phyloP scores from a whole-genome alignment of 2,329 filamentous ascomycete genomes.

The Fusarium staphyleae region DNA sequence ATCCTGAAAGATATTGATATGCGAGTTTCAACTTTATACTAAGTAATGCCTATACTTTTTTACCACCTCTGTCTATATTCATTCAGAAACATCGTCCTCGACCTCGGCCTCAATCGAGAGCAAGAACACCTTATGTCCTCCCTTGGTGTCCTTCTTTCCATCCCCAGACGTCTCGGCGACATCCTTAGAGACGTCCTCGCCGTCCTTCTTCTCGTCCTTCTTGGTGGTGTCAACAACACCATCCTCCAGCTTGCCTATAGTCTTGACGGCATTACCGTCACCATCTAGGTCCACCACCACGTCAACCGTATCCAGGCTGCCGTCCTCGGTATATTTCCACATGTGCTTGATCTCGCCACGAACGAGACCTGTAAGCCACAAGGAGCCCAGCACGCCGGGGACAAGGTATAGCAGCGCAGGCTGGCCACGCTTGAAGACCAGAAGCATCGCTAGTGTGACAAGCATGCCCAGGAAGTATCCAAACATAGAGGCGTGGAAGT shows the following conservation, averaged over 20 bases:
- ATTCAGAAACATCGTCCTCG: slow-evolving; percentile 14
- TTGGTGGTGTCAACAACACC: slow-evolving; percentile 49
- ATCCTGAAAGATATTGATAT: no score
- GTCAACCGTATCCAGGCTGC: slow-evolving; percentile 61
- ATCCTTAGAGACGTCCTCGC: slow-evolving; percentile 25
- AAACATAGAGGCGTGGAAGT: slow-evolving; percentile 78
- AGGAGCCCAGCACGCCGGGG: slow-evolving; percentile 76
- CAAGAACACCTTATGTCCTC: slow-evolving; percentile 43
- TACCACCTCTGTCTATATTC: not conserved
- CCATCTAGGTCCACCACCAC: slow-evolving; percentile 63
- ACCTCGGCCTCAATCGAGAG: slow-evolving; percentile 46
- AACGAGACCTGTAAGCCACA: slow-evolving; percentile 76
- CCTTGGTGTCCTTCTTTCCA: slow-evolving; percentile 29
- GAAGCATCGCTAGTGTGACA: slow-evolving; percentile 76
- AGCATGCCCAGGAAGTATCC: slow-evolving; percentile 84
- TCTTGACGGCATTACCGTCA: slow-evolving; percentile 55
- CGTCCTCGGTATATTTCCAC: slow-evolving; percentile 83
- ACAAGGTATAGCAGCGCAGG: slow-evolving; percentile 93
- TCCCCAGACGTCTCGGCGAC: slow-evolving; percentile 23
- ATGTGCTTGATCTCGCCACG: slow-evolving; percentile 77
- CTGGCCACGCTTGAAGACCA: slow-evolving; percentile 81
- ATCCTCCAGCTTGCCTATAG: slow-evolving; percentile 48
- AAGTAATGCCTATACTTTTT: no score
- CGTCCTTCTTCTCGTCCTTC: slow-evolving; percentile 40
- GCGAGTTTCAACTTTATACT: no score